These are phyloP conservation scores for Crotalaria pallida DNA, from an alignment of 306 rosid species.

Conservation along the genomic window DNA sequence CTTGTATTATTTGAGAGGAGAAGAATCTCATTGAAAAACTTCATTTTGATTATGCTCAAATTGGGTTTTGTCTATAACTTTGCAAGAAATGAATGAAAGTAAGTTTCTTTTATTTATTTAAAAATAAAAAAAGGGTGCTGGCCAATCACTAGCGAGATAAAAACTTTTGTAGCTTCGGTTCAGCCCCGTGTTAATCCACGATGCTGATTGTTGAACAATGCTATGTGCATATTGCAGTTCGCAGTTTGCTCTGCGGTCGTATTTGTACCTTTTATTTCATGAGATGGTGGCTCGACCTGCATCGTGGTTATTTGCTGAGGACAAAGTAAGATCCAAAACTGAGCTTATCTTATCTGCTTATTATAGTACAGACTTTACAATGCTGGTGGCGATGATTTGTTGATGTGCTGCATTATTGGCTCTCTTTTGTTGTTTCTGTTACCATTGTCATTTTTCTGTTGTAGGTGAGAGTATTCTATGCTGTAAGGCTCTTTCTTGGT, in stretches of 20 bases:
- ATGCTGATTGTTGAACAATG: slow-evolving; percentile 12
- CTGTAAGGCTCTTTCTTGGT: slow-evolving; percentile 83
- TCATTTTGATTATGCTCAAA: not conserved
- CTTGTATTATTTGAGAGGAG: not conserved
- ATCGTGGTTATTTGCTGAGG: slow-evolving; percentile 70
- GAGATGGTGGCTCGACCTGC: slow-evolving; percentile 89
- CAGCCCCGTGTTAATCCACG: not conserved
- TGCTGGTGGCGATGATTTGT: not conserved
- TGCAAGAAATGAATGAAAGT: not conserved
- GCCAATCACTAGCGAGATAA: not conserved
- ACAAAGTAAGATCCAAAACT: slow-evolving; percentile 50
- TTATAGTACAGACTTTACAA: not conserved
- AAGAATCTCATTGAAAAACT: not conserved
- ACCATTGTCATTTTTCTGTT: slow-evolving; percentile 18
- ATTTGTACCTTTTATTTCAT: slow-evolving; percentile 81
- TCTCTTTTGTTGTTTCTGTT: not conserved
- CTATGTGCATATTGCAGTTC: slow-evolving; percentile 61
- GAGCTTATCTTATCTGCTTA: slow-evolving; percentile 7
- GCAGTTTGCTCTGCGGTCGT: slow-evolving; percentile 93
- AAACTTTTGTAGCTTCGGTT: not conserved
- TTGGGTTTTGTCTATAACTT: not conserved
- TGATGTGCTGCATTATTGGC: not conserved
- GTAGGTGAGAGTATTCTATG: slow-evolving; percentile 90
- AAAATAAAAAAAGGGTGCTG: not conserved
- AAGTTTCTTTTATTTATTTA: not conserved